These are phyloP conservation scores for Bipolaris bicolor DNA, from an alignment of 2,329 filamentous ascomycete species.

Conservation along the genomic window DNA sequence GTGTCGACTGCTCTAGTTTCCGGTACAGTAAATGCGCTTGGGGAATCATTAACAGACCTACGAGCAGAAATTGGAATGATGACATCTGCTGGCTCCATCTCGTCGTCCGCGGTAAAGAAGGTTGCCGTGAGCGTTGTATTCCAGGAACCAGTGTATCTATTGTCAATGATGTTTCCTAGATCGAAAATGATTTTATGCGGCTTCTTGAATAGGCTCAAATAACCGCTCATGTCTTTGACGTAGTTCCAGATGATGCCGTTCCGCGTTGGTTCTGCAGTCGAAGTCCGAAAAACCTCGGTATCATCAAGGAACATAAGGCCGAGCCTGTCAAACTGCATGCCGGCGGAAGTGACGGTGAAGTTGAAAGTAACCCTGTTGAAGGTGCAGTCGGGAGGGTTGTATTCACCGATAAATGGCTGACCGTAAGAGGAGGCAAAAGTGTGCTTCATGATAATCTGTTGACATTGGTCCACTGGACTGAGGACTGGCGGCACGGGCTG, in stretches of 20 bases:
- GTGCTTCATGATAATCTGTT: slow-evolving; percentile 70
- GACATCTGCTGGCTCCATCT: slow-evolving; percentile 61
- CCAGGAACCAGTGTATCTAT: slow-evolving; percentile 74
- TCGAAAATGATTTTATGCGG: slow-evolving; percentile 81
- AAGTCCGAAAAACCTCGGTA: slow-evolving; percentile 81
- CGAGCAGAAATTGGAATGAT: slow-evolving; percentile 70
- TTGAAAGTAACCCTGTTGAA: slow-evolving; percentile 80
- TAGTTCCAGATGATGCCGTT: slow-evolving; percentile 78
- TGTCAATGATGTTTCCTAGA: slow-evolving; percentile 70
- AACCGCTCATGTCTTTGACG: slow-evolving; percentile 78
- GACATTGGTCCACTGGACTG: slow-evolving; percentile 56
- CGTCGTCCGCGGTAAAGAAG: slow-evolving; percentile 65
- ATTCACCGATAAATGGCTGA: slow-evolving; percentile 72
- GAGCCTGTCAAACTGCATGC: slow-evolving; percentile 77
- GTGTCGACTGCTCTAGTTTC: slow-evolving; percentile 64
- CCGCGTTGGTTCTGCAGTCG: slow-evolving; percentile 76
- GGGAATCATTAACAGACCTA: slow-evolving; percentile 56
- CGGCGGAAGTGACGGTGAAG: slow-evolving; percentile 73
- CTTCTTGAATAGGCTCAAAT: slow-evolving; percentile 69
- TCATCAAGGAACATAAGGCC: slow-evolving; percentile 78
- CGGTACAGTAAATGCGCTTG: slow-evolving; percentile 73
- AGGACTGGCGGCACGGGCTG: slow-evolving; percentile 72
- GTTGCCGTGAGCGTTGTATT: slow-evolving; percentile 76
- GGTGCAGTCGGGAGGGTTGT: slow-evolving; percentile 69
- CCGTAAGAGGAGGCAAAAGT: slow-evolving; percentile 76